phyloP scores from a whole-genome alignment of 2,329 filamentous ascomycete genomes.

The Ilyonectria sp. region DNA sequence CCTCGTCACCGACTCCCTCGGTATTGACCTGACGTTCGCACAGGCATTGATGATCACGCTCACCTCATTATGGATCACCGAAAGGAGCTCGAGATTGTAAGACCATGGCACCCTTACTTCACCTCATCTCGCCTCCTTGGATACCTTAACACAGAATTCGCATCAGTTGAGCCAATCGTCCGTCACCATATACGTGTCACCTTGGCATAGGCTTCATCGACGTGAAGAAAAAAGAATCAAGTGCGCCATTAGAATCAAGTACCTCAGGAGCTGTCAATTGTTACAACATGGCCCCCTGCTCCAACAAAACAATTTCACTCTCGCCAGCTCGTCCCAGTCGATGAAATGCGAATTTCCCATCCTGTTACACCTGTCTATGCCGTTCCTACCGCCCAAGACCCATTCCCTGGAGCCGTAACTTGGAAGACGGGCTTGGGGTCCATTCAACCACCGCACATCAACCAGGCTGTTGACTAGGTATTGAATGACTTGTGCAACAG shows the following conservation, averaged over 20 bases:
- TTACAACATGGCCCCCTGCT: slow-evolving; percentile 37
- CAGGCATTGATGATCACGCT: slow-evolving; percentile 56
- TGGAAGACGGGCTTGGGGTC: slow-evolving; percentile 5
- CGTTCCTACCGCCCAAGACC: slow-evolving; percentile 39
- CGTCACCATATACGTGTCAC: slow-evolving; percentile 13
- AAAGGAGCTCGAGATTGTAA: slow-evolving; percentile 53
- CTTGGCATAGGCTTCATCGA: slow-evolving; percentile 6
- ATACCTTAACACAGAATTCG: not conserved
- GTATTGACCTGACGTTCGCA: slow-evolving; percentile 3
- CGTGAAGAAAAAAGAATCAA: slow-evolving; percentile 42
- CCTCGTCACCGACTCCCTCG: no score
- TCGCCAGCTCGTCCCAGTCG: slow-evolving; percentile 44
- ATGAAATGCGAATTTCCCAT: slow-evolving; percentile 49
- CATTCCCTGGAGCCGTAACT: slow-evolving; percentile 28
- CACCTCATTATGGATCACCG: slow-evolving; percentile 50
- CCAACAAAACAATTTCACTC: slow-evolving; percentile 42
- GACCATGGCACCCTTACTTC: slow-evolving; percentile 17
- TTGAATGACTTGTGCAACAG: slow-evolving; percentile 23
- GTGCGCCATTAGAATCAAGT: slow-evolving; percentile 46
- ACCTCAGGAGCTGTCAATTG: slow-evolving; percentile 39
- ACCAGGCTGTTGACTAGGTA: slow-evolving; percentile 9
- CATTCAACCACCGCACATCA: not conserved
- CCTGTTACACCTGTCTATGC: slow-evolving; percentile 52
- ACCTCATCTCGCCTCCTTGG: not conserved
- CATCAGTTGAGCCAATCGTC: not conserved